Base-by-base conservation (phyloP, 495 filamentous ascomycete genomes). In the Aspergillus heteromorphus region DNA sequence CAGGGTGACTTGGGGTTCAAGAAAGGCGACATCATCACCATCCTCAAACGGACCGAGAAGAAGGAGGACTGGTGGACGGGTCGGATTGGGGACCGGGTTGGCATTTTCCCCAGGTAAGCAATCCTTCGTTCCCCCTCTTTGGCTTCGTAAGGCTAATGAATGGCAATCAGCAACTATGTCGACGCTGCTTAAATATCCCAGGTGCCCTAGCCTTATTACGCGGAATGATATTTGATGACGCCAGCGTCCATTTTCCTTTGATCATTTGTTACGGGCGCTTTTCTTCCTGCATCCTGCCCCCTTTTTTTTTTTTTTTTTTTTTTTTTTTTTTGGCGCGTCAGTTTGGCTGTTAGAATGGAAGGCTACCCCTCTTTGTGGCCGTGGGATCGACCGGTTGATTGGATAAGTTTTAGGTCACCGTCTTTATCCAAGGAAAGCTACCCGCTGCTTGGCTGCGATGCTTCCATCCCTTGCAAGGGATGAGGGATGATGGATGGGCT, bases 1-100 rank as follows among this genome's bases (percentile, higher is more conserved):
- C 83, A 87, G 0, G 93, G 93, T 19, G 93, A 98, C 66, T 70
- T 98, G 54, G 87, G 85, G 0, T 97, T 97, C 77, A 95, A 95
- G 77, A 97, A 98, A 76, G 93, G 93, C 17, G 93, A 98, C 30
- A 73, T 97, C 47, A 96, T 98, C 58, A 97, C 92, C n/a, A 93
- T 98, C 52, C 70, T 92, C 17, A 97, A 98, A 75, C 87, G 88
- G 66, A 97, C 93, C n/a, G 89, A 98, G 0, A 87, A 87, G 55
- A 85, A 84, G 9, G 91, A 96, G 68, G 95, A 92, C 83, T 97
- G 91, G 91, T 89, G 75, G 75, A 87, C 84, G 29, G 84, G 84
- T 23, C 74, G 78, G 49, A 81, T 87, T 49, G 84, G 83, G 14
- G 78, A 79, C 59, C 73, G 82, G 16, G 81, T 83, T 21, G 83